Evolutionary conservation across 306 rosid genomes (phyloP), one percentile per base, ranked within the genome.

Genomic region (Erythrophleum fordii): DNA sequence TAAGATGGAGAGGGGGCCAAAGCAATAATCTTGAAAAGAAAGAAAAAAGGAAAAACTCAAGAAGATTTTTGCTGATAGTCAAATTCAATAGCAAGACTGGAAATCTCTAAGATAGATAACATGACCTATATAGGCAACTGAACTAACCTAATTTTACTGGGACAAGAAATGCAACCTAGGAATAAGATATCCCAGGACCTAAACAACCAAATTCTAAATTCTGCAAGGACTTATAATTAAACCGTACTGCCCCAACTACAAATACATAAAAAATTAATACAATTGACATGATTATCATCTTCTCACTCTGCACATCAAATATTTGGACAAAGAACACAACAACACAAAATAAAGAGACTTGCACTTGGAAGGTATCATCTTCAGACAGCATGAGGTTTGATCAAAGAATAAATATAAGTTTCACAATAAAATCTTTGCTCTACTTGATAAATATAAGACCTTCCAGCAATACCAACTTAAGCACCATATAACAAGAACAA

Each of bases 381-480:
- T 44, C 72, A 51, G 55, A 76, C 6, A 59, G 29, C 1, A 41
- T 22, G 48, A 60, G 72, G 62, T 41, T 71, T 56, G 71, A 59
- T 11, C 53, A 58, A 22, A 42, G 60, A 34, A 76, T 66, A 41
- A 62, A 41, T 49, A 77, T 72, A 77, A 73, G 74, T 62, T 66
- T 23, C 26, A 46, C 22, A 29, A 76, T 55, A 67, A 76, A 66
- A 66, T 12, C 8, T 58, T 35, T 65, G 69, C 46, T 64, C 64
- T 71, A 55, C 55, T 75, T 76, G 49, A 79, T 62, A 53, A 69
- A 45, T 37, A 62, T 10, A 75, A 79, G 51, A 42, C 80, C 34
- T 64, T 82, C 48, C 60, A 76, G 35, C 39, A 62, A 46, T 31
- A 65, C 37, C 70, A 66, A 42, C 31, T 10, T 55, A 66, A 76